Evolutionary conservation across 192 early-diverging fungal species (phyloP), one percentile per base, ranked within the genome.

Genomic region (Coemansia sp.): DNA sequence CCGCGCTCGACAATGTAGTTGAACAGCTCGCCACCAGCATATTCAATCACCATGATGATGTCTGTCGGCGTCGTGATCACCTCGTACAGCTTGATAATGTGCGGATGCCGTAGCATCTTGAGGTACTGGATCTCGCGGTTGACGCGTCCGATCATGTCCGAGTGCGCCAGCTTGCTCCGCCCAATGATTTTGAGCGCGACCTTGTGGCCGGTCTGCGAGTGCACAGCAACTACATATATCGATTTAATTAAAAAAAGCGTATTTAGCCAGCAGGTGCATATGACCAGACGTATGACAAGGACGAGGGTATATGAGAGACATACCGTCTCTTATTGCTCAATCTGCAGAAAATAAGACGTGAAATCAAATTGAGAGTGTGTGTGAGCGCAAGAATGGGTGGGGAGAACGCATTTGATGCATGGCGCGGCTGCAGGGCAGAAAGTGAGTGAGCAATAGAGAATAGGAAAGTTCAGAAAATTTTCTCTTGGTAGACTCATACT

Each of bases 1-100:
- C 87, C 88, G 59, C 84, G 87, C 60, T 89, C 88, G 38, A 89
- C 89, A 73, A 93, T 91, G 60, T 90, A 90, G 66, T 91, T 89
- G 68, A 93, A 93, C 37, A 93, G 78, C 57, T 93, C 91, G 61
- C 87, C 87, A 46, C 86, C 86, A 10, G 89, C 91, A 62, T 93
- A 91, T 70, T 93, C 91, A 43, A 88, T 88, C 55, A 94, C 96
- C 92, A 98, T 91, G 63, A 97, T 93, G 61, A 96, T 94, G 71
- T 97, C 95, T 0, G 94, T 94, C 1, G 91, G 83, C 6, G 95
- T 98, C 7, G 93, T 91, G 54, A 98, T 96, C 49, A 98, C 94
- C 71, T 98, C 96, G 81, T 98, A 95, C 78, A 98, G 82, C 81
- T 98, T 98, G 77, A 97, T 97, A 59, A 97, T 98, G 71, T 98